Evolutionary conservation across 768 basidiomycete species (phyloP).

Genomic region (Neoboletus brunneissimus): DNA sequence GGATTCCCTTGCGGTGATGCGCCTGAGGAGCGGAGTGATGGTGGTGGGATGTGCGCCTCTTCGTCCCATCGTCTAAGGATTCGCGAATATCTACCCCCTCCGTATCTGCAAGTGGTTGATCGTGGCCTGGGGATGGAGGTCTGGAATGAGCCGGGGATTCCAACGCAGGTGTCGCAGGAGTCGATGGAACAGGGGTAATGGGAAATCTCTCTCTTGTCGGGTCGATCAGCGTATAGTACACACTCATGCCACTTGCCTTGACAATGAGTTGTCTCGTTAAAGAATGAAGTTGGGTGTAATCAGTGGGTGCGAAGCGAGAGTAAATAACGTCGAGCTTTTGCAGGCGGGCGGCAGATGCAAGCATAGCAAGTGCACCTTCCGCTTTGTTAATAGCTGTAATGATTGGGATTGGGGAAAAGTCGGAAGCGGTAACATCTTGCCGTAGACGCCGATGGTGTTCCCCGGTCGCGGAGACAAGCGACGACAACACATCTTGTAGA

Average conservation of each 20-base stretch:
- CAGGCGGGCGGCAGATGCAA: constrained; percentile 51
- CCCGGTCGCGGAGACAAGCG: constrained; percentile 44
- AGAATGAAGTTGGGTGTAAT: constrained; percentile 51
- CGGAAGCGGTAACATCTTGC: constrained; percentile 35
- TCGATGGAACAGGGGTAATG: constrained; percentile 41
- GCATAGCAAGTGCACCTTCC: constrained; percentile 51
- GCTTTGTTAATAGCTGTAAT: constrained; percentile 33
- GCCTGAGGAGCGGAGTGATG: constrained; percentile 1
- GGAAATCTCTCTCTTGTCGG: constrained; percentile 59
- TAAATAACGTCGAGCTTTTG: constrained; percentile 60
- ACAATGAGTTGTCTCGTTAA: constrained; percentile 50
- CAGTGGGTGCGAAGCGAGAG: constrained; percentile 54
- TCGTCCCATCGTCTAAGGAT: neutral
- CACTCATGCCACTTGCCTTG: constrained; percentile 57
- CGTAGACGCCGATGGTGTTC: constrained; percentile 48
- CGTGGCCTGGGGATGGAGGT: constrained; percentile 29
- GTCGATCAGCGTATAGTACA: constrained; percentile 65
- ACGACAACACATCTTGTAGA: constrained; percentile 46
- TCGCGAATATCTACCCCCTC: neutral
- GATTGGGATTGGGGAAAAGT: constrained; percentile 35
- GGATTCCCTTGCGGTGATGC: constrained; percentile 1
- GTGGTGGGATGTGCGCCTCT: neutral
- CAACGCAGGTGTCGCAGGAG: constrained; percentile 35
- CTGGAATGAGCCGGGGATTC: constrained; percentile 33
- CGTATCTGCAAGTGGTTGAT: neutral